Percentiles rank a stretch among this genome's conserved stretches.
These are phyloP conservation scores for Conoideocrella luteorostrata DNA, from an alignment of 2,329 filamentous ascomycete genomes.

Conservation along the genomic window DNA sequence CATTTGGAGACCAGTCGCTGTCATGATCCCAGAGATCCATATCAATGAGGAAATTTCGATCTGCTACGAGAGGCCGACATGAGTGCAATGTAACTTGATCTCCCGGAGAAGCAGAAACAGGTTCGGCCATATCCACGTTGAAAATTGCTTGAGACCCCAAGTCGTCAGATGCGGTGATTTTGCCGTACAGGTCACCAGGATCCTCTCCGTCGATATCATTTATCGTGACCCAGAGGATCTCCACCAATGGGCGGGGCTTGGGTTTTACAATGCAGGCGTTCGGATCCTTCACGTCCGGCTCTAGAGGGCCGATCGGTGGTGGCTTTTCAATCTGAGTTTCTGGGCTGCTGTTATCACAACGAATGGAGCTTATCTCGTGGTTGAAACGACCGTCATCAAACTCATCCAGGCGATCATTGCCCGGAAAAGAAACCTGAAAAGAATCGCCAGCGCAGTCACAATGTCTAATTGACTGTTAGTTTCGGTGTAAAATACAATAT, in stretches of 20 bases:
- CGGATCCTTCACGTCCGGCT: no score
- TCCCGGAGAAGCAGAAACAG: neutral
- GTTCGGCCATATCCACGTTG: neutral
- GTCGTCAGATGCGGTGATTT: conserved; percentile 1
- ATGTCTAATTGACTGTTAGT: no score
- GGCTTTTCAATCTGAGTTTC: no score
- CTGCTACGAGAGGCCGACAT: neutral
- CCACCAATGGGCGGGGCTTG: conserved; percentile 2
- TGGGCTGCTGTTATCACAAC: no score
- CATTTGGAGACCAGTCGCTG: neutral
- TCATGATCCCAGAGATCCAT: neutral
- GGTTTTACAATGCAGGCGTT: no score
- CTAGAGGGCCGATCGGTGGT: no score
- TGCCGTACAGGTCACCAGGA: conserved; percentile 7
- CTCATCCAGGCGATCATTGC: no score
- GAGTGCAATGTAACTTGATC: neutral
- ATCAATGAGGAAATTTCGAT: neutral
- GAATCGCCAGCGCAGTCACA: no score
- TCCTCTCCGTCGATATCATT: conserved; percentile 7
- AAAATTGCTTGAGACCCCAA: neutral
- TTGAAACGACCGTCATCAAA: no score
- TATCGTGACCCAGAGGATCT: conserved; percentile 6
- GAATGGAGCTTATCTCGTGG: no score
- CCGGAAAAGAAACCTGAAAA: no score
- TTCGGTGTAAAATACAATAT: no score